phyloP scores from a whole-genome alignment of 495 filamentous ascomycete species.

The Chlorociboria aeruginascens region DNA sequence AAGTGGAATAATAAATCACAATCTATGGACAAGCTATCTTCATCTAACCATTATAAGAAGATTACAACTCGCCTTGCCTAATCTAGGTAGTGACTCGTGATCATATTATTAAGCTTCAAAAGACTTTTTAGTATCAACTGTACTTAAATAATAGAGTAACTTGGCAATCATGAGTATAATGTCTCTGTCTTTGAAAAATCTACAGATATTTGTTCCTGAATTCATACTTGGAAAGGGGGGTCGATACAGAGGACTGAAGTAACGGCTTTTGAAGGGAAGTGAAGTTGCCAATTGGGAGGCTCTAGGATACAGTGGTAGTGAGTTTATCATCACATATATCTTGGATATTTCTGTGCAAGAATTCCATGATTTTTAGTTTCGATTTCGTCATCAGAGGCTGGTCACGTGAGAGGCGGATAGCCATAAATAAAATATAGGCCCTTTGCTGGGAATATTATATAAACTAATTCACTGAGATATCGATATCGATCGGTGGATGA shows the following conservation, averaged over 20 bases:
- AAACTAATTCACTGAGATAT: too few species aligned
- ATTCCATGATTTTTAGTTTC: too few species aligned
- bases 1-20: slow-evolving; percentile 4
- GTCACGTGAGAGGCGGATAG: too few species aligned
- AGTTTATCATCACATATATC: background rate
- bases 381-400: too few species aligned
- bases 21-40: background rate
- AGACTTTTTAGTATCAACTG: too few species aligned
- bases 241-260: background rate
- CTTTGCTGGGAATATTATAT: too few species aligned
- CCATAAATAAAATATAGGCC: too few species aligned
- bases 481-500: too few species aligned
- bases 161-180: too few species aligned
- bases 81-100: background rate
- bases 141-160: too few species aligned
- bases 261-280: background rate
- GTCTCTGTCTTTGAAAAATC: too few species aligned
- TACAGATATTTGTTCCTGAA: slow-evolving; percentile 16
- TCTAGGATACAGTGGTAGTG: background rate
- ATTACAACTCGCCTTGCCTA: slow-evolving; percentile 5
- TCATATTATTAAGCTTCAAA: background rate
- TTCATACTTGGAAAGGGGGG: slow-evolving; percentile 19
- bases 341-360: background rate
- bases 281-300: background rate
- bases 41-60: slow-evolving; percentile 4